Conservation (phyloP, 176 grass and related monocot species). For the Phyllostachys edulis region DNA sequence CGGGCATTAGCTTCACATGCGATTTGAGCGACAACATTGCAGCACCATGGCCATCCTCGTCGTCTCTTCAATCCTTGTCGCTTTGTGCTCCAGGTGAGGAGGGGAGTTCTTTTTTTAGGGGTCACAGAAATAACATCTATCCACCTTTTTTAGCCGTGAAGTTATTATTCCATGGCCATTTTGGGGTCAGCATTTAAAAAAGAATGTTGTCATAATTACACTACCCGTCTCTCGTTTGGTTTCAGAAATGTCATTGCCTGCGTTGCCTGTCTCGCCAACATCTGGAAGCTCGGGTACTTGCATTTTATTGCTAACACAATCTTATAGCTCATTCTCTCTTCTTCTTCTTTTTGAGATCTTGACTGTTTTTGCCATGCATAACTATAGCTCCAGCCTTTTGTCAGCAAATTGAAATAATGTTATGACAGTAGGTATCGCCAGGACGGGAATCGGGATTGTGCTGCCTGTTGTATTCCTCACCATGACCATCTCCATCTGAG, state of each 20-base stretch:
- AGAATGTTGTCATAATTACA: not conserved
- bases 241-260: constrained; percentile 98
- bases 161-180: not conserved
- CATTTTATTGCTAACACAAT: not conserved
- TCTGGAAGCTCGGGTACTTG: constrained; percentile 69
- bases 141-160: not conserved
- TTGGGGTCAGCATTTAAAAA: not conserved
- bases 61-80: constrained; percentile 85
- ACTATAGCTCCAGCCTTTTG: not conserved
- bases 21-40: constrained; percentile 98
- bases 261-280: constrained; percentile 60
- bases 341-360: not conserved
- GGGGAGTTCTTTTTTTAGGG: not conserved
- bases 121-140: not conserved
- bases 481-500: constrained; percentile 39
- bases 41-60: constrained; percentile 96
- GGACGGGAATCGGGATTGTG: constrained; percentile 44
- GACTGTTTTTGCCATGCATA: not conserved
- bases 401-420: constrained; percentile 4
- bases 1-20: constrained; percentile 92
- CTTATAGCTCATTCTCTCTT: not conserved
- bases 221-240: constrained; percentile 7
- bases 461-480: constrained; percentile 34
- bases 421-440: constrained; percentile 32
- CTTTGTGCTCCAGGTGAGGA: constrained; percentile 88